A percentile compares a stretch with the other conserved stretches of the same genome.
Conservation (phyloP, 2,329 filamentous ascomycete species). For the Hymenoscyphus repandus region DNA sequence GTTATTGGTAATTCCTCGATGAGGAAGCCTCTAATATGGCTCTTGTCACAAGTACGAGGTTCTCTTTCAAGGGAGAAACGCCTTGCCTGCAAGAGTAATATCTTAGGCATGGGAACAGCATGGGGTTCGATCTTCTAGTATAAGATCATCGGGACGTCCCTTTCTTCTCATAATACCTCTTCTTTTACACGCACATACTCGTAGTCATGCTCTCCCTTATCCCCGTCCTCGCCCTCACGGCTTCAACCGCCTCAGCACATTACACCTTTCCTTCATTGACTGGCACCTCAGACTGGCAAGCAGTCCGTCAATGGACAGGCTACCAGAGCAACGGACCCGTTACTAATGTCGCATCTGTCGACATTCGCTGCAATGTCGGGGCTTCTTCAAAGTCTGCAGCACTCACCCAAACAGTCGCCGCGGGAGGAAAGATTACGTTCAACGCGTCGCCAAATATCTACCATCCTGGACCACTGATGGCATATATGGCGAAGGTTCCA, state of each 20-base stretch:
- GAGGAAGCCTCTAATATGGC: neutral
- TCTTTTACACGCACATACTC: neutral
- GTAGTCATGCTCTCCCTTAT: neutral
- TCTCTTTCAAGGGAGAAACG: neutral
- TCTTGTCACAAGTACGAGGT: neutral
- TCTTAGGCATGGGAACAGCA: neutral
- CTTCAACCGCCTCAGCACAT: slow-evolving; percentile 18
- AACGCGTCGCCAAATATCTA: slow-evolving; percentile 25
- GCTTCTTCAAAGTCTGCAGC: slow-evolving; percentile 25
- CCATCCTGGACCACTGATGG: slow-evolving; percentile 25
- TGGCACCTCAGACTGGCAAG: slow-evolving; percentile 17
- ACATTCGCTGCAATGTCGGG: slow-evolving; percentile 37
- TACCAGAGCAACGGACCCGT: slow-evolving; percentile 23
- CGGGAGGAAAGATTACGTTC: slow-evolving; percentile 22
- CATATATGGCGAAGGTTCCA: slow-evolving; percentile 26
- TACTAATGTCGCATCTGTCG: slow-evolving; percentile 32
- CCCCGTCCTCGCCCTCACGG: slow-evolving; percentile 16
- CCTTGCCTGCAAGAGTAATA: no score
- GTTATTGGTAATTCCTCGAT: neutral
- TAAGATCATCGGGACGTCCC: neutral
- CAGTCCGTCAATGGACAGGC: slow-evolving; percentile 26
- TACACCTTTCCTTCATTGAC: slow-evolving; percentile 21
- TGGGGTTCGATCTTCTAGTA: neutral
- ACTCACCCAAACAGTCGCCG: slow-evolving; percentile 21
- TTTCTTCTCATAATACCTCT: neutral